Base-by-base conservation (phyloP, 352 stramenopile species). In the Phytophthora vignae region DNA sequence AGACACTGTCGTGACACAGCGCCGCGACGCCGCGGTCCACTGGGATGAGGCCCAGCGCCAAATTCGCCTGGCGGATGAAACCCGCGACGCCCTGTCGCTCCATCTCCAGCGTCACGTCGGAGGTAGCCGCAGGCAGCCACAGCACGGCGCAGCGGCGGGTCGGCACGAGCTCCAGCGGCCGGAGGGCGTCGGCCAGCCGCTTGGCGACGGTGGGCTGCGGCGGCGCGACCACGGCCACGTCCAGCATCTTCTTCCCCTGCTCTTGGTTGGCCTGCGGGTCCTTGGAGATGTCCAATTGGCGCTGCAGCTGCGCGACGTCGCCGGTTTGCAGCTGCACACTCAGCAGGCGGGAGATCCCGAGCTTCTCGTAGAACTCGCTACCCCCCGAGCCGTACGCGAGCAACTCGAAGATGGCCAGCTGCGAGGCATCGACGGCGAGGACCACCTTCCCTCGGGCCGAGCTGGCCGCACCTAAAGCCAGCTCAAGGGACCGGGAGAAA, bases 101-200 rank as follows among this genome's bases (percentile, higher is more conserved):
- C 85, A 95, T 92, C 62, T 95, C 88, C 29, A 93, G 57, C 22
- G 78, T 60, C 49, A 83, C 87, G 52, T 92, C 84, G 6, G 84
- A 75, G 7, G 85, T 90, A 17, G 78, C 84, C 0, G 74, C 29
- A 0, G 88, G 88, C 15, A 93, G 74, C 88, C 88, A 95, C 12
- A 92, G 71, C 21, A 93, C 80, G 5, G 72, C 68, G 42, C 73
- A 90, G 7, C 72, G 62, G 21, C 78, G 74, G 0, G 56, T 49
- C 6, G 60, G 29, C 29, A 64, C 53, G 48, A 66, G 36, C 53
- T 78, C 68, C 29, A 86, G 72, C 52, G 82, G 78, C 12, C 73
- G 60, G 5, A 89, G 55, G 6, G 69, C 71, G 33, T 90, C 82
- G 0, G 79, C 81, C 42, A 93, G 57, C 3, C 85, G 64, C 63